Percentiles rank a stretch among this genome's conserved stretches.
Conservation (phyloP, 1,284 basidiomycete species). For the Somion occarium region DNA sequence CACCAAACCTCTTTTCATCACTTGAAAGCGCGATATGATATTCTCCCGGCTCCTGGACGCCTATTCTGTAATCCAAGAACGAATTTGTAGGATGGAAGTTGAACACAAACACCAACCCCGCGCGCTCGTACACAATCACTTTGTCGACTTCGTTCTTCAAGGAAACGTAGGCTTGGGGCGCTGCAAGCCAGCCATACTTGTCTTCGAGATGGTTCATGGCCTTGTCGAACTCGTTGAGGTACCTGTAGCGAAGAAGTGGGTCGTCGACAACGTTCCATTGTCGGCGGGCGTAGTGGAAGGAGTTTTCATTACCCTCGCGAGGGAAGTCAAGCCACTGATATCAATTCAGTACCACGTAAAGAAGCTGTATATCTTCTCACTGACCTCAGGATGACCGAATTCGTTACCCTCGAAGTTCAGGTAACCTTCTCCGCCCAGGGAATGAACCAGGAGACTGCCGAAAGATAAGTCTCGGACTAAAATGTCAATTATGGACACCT, state of each 20-base stretch:
- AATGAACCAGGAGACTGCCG: conserved; percentile 81
- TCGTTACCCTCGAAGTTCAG: conserved; percentile 99
- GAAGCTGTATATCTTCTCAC: conserved; percentile 12
- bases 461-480: neutral
- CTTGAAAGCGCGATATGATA: conserved; percentile 80
- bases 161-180: conserved; percentile 87
- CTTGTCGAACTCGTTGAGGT: conserved; percentile 89
- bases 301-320: conserved; percentile 90
- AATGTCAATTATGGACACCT: conserved; percentile 15
- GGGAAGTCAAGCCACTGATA: conserved; percentile 96
- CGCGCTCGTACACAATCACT: conserved; percentile 91
- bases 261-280: conserved; percentile 97
- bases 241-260: conserved; percentile 79
- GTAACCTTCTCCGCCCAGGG: conserved; percentile 95
- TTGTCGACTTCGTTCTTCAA: conserved; percentile 93
- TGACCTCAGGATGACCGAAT: conserved; percentile 92
- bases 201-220: conserved; percentile 90
- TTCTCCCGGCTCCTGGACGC: conserved; percentile 83
- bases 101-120: conserved; percentile 90
- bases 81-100: conserved; percentile 92
- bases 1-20: conserved; percentile 86
- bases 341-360: neutral
- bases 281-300: conserved; percentile 92
- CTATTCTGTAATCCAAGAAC: conserved; percentile 91
- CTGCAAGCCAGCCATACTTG: conserved; percentile 80